These are phyloP conservation scores for Claviceps sp. DNA, from an alignment of 2,329 filamentous ascomycete species.

Conservation along the genomic window DNA sequence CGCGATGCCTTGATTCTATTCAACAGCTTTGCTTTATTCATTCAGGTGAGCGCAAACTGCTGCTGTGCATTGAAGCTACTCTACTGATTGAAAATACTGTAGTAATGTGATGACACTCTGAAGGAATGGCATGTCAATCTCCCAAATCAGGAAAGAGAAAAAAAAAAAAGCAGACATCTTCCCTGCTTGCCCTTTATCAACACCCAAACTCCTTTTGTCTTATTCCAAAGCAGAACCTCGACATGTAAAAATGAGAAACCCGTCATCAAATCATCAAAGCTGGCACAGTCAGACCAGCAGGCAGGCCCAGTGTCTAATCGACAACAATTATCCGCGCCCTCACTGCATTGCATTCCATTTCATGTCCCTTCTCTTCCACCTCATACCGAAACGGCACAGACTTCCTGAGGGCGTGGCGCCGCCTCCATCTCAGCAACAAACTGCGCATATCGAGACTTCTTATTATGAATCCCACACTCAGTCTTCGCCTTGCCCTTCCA, in stretches of 20 bases:
- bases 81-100: not conserved
- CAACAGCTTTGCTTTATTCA: not conserved
- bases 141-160: not conserved
- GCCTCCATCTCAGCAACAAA: conserved; percentile 67
- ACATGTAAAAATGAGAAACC: not conserved
- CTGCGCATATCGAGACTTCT: conserved; percentile 82
- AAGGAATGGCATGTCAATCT: not conserved
- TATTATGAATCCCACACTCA: conserved; percentile 98
- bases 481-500: conserved; percentile 97
- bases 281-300: too few relatives aligned
- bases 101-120: not conserved
- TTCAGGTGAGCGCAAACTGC: not conserved
- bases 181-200: not conserved
- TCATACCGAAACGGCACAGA: conserved; percentile 14
- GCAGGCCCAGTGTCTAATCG: too few relatives aligned
- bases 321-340: too few relatives aligned
- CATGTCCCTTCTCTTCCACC: conserved; percentile 3
- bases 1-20: not conserved
- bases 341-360: too few relatives aligned
- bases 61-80: not conserved
- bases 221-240: not conserved
- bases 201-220: not conserved
- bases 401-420: conserved; percentile 33
- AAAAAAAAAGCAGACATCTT: too few relatives aligned
- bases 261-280: not conserved